phyloP scores from a whole-genome alignment of 306 rosid species.

The Lotus japonicus region DNA sequence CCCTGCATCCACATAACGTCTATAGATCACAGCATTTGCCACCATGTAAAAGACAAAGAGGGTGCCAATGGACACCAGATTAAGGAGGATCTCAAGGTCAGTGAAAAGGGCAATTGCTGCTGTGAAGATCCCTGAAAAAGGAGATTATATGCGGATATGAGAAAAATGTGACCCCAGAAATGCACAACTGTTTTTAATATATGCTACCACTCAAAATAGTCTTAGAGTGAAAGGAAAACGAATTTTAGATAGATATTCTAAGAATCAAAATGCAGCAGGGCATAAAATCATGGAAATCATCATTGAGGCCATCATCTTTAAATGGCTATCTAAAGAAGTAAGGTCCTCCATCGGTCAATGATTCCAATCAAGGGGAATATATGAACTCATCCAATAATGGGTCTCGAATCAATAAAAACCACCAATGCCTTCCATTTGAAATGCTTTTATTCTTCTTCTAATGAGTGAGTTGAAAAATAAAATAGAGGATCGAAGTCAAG shows the following conservation, averaged over 20 bases:
- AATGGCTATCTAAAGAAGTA: constrained; percentile 17
- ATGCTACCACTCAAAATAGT: constrained; percentile 9
- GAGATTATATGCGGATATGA: constrained; percentile 17
- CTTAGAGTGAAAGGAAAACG: not conserved
- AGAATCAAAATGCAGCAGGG: constrained; percentile 34
- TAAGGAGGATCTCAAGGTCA: constrained; percentile 64
- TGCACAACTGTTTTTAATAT: not conserved
- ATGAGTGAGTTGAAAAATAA: constrained; percentile 17
- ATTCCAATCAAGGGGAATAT: constrained; percentile 34
- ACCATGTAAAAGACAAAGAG: constrained; percentile 98
- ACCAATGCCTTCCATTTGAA: constrained; percentile 21
- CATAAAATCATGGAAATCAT: constrained; percentile 23
- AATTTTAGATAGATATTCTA: constrained; percentile 4
- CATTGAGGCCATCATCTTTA: constrained; percentile 25
- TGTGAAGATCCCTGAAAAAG: constrained; percentile 77
- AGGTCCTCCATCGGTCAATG: constrained; percentile 27
- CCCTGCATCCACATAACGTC: constrained; percentile 69
- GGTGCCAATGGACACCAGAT: constrained; percentile 86
- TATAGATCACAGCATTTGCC: constrained; percentile 76
- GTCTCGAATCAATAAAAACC: constrained; percentile 38
- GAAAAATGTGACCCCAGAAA: constrained; percentile 12
- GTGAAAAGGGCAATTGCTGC: constrained; percentile 84
- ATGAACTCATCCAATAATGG: constrained; percentile 19
- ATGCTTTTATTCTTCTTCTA: constrained; percentile 22
- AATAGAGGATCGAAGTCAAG: constrained; percentile 7